Conservation (phyloP, 192 early-diverging fungal genomes). For the Spizellomyces sp. region DNA sequence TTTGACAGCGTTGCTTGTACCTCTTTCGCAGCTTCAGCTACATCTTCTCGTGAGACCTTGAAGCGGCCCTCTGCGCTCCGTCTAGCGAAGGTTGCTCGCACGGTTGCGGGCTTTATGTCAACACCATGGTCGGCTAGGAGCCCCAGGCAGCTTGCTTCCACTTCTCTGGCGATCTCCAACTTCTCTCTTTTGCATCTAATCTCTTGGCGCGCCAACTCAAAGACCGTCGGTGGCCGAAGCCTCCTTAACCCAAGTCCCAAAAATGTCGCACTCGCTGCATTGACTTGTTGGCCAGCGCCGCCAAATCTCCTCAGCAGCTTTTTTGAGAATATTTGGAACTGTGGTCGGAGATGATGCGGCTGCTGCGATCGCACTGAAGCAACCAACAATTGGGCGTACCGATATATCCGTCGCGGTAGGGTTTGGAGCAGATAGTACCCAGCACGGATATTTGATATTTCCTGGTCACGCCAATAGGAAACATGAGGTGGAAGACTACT, state of each 20-base stretch:
- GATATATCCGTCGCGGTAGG: conserved; percentile 23
- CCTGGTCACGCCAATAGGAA: conserved; percentile 23
- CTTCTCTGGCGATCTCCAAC: conserved; percentile 30
- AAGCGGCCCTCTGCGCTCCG: neutral
- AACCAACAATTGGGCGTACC: conserved; percentile 4
- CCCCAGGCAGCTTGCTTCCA: conserved; percentile 67
- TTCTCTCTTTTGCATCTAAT: conserved; percentile 21
- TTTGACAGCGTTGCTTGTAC: conserved; percentile 7
- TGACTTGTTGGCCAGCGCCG: too few relatives aligned
- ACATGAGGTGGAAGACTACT: conserved; percentile 27
- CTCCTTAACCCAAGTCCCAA: conserved; percentile 7
- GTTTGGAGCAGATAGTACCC: conserved; percentile 31
- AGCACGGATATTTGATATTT: conserved; percentile 12
- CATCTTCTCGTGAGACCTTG: neutral
- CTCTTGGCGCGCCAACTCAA: conserved; percentile 30
- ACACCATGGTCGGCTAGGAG: conserved; percentile 55
- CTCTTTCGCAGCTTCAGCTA: neutral
- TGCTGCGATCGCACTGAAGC: conserved; percentile 14
- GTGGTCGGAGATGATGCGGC: conserved; percentile 8
- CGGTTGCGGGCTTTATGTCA: conserved; percentile 18
- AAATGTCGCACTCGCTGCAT: neutral
- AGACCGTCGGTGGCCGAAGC: conserved; percentile 19
- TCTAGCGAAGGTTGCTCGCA: neutral
- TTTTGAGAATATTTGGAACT: conserved; percentile 22
- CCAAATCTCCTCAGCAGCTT: conserved; percentile 1